Evolutionary conservation across 2,329 filamentous ascomycete genomes (phyloP).

Genomic region (Aspergillus ruber): DNA sequence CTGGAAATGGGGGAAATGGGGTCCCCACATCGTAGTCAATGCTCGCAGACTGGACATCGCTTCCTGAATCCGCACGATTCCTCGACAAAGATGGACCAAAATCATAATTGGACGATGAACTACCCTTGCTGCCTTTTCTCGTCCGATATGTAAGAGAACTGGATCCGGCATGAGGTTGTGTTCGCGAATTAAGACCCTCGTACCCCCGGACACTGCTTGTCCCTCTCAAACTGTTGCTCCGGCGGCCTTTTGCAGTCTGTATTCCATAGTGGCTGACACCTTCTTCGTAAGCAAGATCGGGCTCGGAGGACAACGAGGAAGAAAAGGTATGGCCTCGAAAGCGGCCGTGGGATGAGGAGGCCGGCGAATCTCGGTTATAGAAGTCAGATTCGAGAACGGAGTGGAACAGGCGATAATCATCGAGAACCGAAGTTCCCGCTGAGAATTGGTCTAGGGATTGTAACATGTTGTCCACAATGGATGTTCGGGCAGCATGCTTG

Average conservation of each 20-base stretch:
- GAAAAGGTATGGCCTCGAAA: constrained; percentile 55
- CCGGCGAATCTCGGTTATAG: constrained; percentile 24
- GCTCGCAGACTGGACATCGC: constrained; percentile 38
- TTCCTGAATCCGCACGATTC: constrained; percentile 24
- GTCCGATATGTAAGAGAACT: constrained; percentile 29
- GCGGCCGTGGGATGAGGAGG: constrained; percentile 33
- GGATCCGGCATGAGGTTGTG: constrained; percentile 21
- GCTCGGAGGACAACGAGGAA: constrained; percentile 54
- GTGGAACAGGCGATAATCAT: constrained; percentile 34
- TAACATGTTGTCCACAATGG: constrained; percentile 92
- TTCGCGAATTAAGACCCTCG: constrained; percentile 34
- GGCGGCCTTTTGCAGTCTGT: constrained; percentile 47
- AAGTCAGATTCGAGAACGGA: constrained; percentile 36
- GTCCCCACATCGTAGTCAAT: constrained; percentile 37
- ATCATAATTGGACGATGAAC: constrained; percentile 72
- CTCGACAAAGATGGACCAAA: constrained; percentile 46
- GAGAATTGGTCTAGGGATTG: constrained; percentile 83
- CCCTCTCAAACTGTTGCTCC: constrained; percentile 65
- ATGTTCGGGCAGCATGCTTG: constrained; percentile 73
- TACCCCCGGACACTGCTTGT: constrained; percentile 56
- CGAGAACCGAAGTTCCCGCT: constrained; percentile 27
- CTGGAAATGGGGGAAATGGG: constrained; percentile 18
- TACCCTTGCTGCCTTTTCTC: constrained; percentile 64
- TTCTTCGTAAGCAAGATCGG: constrained; percentile 39
- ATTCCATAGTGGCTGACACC: constrained; percentile 34